Percentiles rank a stretch among this genome's conserved stretches.
Conservation (phyloP, 768 basidiomycete genomes). For the Trametes punicea region DNA sequence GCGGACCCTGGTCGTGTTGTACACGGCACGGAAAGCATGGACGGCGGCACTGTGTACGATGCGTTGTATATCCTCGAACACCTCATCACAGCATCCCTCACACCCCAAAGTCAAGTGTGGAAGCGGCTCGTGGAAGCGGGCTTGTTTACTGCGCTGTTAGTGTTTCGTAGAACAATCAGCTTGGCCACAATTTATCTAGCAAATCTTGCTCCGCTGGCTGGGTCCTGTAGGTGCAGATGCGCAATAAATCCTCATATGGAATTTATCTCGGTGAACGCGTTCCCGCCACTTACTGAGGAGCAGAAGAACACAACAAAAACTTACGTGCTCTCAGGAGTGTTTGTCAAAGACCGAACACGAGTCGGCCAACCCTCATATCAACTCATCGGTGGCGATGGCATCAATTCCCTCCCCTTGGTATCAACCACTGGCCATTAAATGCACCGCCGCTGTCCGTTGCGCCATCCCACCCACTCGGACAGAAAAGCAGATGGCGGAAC, state of each 20-base stretch:
- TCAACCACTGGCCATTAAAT: neutral
- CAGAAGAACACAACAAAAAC: neutral
- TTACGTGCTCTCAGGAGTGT: too few species aligned
- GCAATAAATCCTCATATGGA: neutral
- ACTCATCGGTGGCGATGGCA: neutral
- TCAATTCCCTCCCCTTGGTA: neutral
- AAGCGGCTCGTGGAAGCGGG: neutral
- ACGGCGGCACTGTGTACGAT: neutral
- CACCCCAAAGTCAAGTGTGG: neutral
- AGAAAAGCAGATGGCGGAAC: neutral
- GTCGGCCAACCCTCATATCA: too few species aligned
- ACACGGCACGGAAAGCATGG: neutral
- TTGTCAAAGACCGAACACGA: too few species aligned
- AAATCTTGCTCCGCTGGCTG: too few species aligned
- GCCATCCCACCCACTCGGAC: neutral
- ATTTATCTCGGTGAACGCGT: neutral
- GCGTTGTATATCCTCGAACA: neutral
- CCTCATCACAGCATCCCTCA: neutral
- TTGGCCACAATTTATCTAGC: neutral
- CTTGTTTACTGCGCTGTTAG: neutral
- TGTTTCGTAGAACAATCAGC: neutral
- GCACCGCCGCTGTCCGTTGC: neutral
- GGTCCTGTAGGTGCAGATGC: neutral
- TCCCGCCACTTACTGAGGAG: neutral
- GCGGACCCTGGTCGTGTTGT: neutral